A percentile compares a stretch with the other conserved stretches of the same genome.
Conservation (phyloP, 805 yeast genomes). For the Deakozyma indianensis region DNA sequence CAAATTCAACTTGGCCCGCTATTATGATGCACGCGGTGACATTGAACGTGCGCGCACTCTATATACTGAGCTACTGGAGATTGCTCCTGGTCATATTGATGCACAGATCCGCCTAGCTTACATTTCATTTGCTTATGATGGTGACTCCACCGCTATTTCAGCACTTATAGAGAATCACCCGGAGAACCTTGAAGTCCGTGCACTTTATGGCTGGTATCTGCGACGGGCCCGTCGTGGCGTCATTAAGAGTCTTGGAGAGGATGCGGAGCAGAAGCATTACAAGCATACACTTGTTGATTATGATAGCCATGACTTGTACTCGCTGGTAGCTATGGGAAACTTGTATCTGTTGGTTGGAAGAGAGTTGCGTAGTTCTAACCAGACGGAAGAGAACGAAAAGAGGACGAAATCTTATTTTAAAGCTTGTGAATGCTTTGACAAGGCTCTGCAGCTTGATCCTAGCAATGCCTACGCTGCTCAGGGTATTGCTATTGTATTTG, state of each 20-base stretch:
- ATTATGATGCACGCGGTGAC: slow-evolving; percentile 36
- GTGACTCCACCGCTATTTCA: slow-evolving; percentile 34
- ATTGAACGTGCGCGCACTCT: slow-evolving; percentile 23
- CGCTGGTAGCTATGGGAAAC: slow-evolving; percentile 81
- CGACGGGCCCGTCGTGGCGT: slow-evolving; percentile 19
- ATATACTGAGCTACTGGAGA: slow-evolving; percentile 43
- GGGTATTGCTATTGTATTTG: slow-evolving; percentile 86
- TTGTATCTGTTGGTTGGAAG: slow-evolving; percentile 69
- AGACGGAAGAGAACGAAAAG: slow-evolving; percentile 38
- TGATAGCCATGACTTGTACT: slow-evolving; percentile 75
- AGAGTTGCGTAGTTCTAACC: slow-evolving; percentile 39
- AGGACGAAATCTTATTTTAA: slow-evolving; percentile 63
- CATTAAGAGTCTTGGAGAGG: slow-evolving; percentile 35
- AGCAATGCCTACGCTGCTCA: slow-evolving; percentile 92
- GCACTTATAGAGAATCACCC: slow-evolving; percentile 38
- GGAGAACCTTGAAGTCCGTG: slow-evolving; percentile 66
- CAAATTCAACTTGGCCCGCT: slow-evolving; percentile 65
- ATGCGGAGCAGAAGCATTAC: slow-evolving; percentile 63
- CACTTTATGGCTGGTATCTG: slow-evolving; percentile 86
- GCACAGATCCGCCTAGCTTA: slow-evolving; percentile 63
- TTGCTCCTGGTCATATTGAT: slow-evolving; percentile 56
- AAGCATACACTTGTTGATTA: slow-evolving; percentile 69
- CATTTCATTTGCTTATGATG: slow-evolving; percentile 31
- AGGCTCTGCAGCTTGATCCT: slow-evolving; percentile 73
- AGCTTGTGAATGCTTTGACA: slow-evolving; percentile 85